Evolutionary conservation across 768 basidiomycete species (phyloP).

Genomic region (Termitomyces sp.): DNA sequence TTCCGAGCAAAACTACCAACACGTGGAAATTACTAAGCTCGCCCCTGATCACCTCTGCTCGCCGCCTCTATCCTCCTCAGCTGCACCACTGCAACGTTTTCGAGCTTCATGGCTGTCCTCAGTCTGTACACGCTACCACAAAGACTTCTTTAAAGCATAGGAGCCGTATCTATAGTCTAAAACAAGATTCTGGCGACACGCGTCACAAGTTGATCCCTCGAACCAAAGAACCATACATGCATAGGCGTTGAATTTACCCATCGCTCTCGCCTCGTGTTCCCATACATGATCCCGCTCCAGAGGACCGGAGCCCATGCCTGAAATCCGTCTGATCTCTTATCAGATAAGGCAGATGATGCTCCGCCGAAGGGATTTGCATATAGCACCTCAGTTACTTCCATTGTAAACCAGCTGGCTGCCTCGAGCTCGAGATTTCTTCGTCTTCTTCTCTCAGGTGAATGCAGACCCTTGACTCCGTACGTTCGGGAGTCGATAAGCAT

Average conservation of each 20-base stretch:
- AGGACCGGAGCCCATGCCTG: background rate
- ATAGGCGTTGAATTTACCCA: background rate
- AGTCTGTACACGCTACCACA: background rate
- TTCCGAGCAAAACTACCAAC: conserved; percentile 30
- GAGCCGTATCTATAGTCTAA: background rate
- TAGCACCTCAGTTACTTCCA: background rate
- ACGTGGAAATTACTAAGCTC: conserved; percentile 33
- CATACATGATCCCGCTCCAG: background rate
- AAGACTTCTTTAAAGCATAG: background rate
- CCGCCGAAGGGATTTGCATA: background rate
- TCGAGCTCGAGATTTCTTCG: background rate
- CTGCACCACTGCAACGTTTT: background rate
- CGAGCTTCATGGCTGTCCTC: background rate
- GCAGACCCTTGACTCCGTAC: background rate
- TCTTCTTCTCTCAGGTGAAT: background rate
- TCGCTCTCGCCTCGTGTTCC: background rate
- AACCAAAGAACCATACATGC: background rate
- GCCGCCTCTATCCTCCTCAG: background rate
- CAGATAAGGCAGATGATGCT: background rate
- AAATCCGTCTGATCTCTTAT: background rate
- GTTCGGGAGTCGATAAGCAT: background rate
- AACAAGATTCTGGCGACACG: background rate
- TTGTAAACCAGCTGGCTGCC: background rate
- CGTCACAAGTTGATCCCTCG: background rate
- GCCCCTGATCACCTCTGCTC: background rate